Evolutionary conservation across 495 filamentous ascomycete species (phyloP).

Genomic region (Xylaria bambusicola): DNA sequence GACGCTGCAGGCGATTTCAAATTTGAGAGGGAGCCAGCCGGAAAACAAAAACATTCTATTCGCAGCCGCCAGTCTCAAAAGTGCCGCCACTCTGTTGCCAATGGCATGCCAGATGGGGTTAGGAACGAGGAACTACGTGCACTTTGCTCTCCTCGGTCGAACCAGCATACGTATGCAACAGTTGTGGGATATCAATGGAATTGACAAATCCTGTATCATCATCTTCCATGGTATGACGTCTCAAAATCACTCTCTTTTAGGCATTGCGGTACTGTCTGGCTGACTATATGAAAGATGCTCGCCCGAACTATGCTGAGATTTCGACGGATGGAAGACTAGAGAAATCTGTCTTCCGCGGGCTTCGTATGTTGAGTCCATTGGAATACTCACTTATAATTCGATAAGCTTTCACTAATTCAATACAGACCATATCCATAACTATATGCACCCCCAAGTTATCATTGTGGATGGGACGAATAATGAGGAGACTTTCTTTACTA

Average conservation of each 20-base stretch:
- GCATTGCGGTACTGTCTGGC: background rate
- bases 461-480: constrained; percentile 52
- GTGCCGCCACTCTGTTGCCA: constrained; percentile 56
- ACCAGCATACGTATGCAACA: constrained; percentile 55
- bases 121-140: constrained; percentile 58
- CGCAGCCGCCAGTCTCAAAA: constrained; percentile 57
- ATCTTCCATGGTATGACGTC: constrained; percentile 54
- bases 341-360: constrained; percentile 39
- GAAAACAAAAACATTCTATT: constrained; percentile 61
- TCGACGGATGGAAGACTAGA: constrained; percentile 56
- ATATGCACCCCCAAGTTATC: constrained; percentile 60
- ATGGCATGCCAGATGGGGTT: constrained; percentile 62
- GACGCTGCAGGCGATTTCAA: constrained; percentile 42
- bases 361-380: constrained; percentile 38
- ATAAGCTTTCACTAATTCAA: too few species aligned
- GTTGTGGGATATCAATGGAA: constrained; percentile 57
- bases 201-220: constrained; percentile 54
- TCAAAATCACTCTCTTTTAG: background rate
- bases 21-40: constrained; percentile 35
- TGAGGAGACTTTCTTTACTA: constrained; percentile 58
- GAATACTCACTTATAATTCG: too few species aligned
- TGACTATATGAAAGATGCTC: constrained; percentile 49
- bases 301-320: constrained; percentile 51
- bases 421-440: constrained; percentile 52
- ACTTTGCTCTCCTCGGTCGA: constrained; percentile 59